Evolutionary conservation across 805 yeast genomes (phyloP), one percentile per base, ranked within the genome.

Genomic region (Kluyveromyces dobzhanskii): DNA sequence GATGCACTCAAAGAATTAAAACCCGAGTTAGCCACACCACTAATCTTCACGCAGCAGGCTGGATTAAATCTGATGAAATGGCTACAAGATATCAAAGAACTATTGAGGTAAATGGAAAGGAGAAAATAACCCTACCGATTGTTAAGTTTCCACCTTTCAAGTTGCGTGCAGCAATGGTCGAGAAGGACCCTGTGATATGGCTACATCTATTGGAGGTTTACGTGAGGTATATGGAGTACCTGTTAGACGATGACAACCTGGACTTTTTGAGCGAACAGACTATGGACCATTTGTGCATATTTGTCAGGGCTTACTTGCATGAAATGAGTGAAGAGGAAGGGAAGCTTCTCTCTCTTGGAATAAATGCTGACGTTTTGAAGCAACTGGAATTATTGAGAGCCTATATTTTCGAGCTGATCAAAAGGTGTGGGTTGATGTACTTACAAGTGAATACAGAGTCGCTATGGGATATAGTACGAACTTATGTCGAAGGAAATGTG

Each of bases 121-220:
- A 39, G 17, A 39, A 42, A 19, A 39, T 55, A n/a, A 38, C 50
- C 10, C 62, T 78, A 3, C 85, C 85, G 2, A 71, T 81, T 7
- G 81, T 83, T 14, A 71, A 73, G 18, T 83, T 76, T 43, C 92
- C 92, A 7, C 87, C 88, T 1, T 81, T 82, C 60, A 73, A 73
- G 44, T 67, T 83, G 19, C 65, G 92, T 26, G 82, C 88, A 0
- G 76, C 85, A n/a, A 63, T 83, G 53, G 78, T 80, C 5, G 92
- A 83, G 52, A 82, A 76, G 44, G 94, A 83, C 53, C 94, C 94
- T 0, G 87, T 83, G 17, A 83, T 83, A 7, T 83, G 90, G 87
- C 80, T 73, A 3, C 86, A 81, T 54, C 59, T 80, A 16, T 58
- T 83, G 13, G 85, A 80, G 47, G 73, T 74, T 3, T 83, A 80